These are phyloP conservation scores for Lactifluus piperatus DNA, from an alignment of 768 basidiomycete species.

Conservation along the genomic window DNA sequence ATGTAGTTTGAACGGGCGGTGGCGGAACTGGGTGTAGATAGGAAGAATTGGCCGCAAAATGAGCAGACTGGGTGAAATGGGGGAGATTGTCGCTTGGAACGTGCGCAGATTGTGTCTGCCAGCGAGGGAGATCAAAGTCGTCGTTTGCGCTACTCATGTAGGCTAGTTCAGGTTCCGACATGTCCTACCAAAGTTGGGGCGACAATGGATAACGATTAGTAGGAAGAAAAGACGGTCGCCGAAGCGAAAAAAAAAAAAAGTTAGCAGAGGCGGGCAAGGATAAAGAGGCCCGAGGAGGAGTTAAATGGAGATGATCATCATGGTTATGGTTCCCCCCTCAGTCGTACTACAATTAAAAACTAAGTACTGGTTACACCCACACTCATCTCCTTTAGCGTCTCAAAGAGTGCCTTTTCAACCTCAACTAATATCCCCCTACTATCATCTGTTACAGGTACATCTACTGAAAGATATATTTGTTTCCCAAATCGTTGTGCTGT, in stretches of 20 bases:
- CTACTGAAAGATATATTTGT: slow-evolving; percentile 68
- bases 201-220: slow-evolving; percentile 11
- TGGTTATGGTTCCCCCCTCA: neutral
- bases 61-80: slow-evolving; percentile 55
- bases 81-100: slow-evolving; percentile 32
- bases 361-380: neutral
- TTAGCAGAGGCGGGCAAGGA: neutral
- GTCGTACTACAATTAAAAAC: neutral
- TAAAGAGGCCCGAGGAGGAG: neutral
- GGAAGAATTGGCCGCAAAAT: slow-evolving; percentile 38
- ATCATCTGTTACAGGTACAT: slow-evolving; percentile 40
- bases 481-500: slow-evolving; percentile 56
- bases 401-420: slow-evolving; percentile 54
- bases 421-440: slow-evolving; percentile 39
- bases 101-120: slow-evolving; percentile 39
- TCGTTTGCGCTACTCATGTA: slow-evolving; percentile 75
- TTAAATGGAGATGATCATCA: slow-evolving; percentile 1
- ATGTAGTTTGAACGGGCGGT: slow-evolving; percentile 41
- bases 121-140: slow-evolving; percentile 64
- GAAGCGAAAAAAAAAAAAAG: slow-evolving; percentile 5
- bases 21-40: slow-evolving; percentile 43
- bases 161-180: slow-evolving; percentile 68
- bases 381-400: slow-evolving; percentile 31
- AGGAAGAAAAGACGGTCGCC: neutral
- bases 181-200: slow-evolving; percentile 27